These are phyloP conservation scores for Saccharomycopsis sp. DNA, from an alignment of 805 yeast species.

Conservation along the genomic window DNA sequence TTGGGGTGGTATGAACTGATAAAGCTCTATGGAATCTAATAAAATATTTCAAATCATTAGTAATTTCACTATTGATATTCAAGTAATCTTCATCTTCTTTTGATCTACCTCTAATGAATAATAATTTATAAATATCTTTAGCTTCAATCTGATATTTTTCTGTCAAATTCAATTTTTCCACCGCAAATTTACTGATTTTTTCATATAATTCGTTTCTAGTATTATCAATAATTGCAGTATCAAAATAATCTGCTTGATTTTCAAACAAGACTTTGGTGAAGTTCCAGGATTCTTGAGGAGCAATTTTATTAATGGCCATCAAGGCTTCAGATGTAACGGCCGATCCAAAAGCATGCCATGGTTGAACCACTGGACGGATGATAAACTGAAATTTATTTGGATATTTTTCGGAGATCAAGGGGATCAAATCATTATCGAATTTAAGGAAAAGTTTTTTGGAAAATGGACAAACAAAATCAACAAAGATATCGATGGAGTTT, in stretches of 20 bases:
- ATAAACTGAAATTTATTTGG: slow-evolving; percentile 48
- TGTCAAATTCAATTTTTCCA: slow-evolving; percentile 28
- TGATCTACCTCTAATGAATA: slow-evolving; percentile 24
- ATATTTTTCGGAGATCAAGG: slow-evolving; percentile 34
- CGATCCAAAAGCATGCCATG: slow-evolving; percentile 75
- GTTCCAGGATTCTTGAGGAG: slow-evolving; percentile 45
- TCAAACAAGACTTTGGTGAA: slow-evolving; percentile 47
- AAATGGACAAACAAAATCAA: slow-evolving; percentile 75
- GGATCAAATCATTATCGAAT: slow-evolving; percentile 42
- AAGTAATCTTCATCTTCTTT: slow-evolving; percentile 24
- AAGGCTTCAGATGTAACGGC: slow-evolving; percentile 60
- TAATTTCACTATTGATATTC: slow-evolving; percentile 50
- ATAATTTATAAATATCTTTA: slow-evolving; percentile 26
- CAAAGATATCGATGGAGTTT: slow-evolving; percentile 44
- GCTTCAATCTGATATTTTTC: slow-evolving; percentile 21
- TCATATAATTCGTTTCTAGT: slow-evolving; percentile 47
- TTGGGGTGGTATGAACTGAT: slow-evolving; percentile 81
- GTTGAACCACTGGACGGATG: slow-evolving; percentile 71
- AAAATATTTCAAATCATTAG: slow-evolving; percentile 61
- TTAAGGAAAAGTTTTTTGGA: slow-evolving; percentile 54
- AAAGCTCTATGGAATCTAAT: slow-evolving; percentile 63
- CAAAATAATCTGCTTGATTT: slow-evolving; percentile 46
- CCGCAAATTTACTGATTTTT: slow-evolving; percentile 40
- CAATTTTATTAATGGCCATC: slow-evolving; percentile 52
- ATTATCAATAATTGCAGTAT: slow-evolving; percentile 43